Conservation (phyloP, 139 green algal genomes). For the Trebouxia sp. region DNA sequence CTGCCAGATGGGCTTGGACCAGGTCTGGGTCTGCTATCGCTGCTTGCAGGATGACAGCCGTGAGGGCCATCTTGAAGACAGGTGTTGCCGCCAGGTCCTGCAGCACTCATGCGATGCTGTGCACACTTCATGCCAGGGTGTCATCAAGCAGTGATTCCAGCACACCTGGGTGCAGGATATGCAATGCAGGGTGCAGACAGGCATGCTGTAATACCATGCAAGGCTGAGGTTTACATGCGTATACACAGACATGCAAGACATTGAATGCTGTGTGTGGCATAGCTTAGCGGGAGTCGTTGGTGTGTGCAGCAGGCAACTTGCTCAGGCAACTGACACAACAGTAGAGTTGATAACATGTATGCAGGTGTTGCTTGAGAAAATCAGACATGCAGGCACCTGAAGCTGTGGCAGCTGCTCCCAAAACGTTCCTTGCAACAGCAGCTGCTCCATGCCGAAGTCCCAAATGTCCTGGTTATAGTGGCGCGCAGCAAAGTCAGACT, state of each 20-base stretch:
- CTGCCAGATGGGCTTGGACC: slow-evolving; percentile 3
- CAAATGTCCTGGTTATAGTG: slow-evolving; percentile 23
- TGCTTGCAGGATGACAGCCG: slow-evolving; percentile 40
- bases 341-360: no score
- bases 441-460: slow-evolving; percentile 32
- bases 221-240: no score
- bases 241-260: background rate
- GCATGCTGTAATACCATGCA: no score
- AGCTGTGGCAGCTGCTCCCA: slow-evolving; percentile 43
- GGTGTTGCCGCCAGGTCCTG: slow-evolving; percentile 31
- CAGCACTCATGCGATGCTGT: background rate
- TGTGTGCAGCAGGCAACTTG: background rate
- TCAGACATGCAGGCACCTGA: slow-evolving; percentile 9
- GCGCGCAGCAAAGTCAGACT: background rate
- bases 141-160: no score
- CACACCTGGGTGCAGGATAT: no score
- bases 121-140: no score
- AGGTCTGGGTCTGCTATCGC: slow-evolving; percentile 34
- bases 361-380: no score
- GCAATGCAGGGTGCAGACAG: no score
- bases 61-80: slow-evolving; percentile 13
- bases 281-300: background rate
- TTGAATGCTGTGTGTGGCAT: background rate
- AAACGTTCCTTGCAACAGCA: slow-evolving; percentile 41
- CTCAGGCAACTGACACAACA: background rate